Evolutionary conservation across 805 yeast species (phyloP).

Genomic region (Maudiozyma bulderi): DNA sequence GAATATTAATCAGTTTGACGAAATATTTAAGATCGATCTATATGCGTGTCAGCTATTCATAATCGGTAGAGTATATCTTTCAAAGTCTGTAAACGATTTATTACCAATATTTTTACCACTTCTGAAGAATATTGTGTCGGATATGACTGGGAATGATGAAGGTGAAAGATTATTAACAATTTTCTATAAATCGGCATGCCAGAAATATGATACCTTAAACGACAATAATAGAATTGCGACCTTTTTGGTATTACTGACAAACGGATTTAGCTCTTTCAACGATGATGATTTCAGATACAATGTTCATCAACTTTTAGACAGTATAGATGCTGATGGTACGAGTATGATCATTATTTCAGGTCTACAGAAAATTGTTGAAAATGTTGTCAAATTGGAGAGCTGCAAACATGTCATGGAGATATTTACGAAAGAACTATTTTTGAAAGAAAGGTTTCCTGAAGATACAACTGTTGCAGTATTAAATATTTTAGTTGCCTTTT

Average conservation of each 20-base stretch:
- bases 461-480: not conserved
- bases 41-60: conserved; percentile 60
- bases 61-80: conserved; percentile 46
- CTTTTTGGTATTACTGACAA: conserved; percentile 33
- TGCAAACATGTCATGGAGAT: not conserved
- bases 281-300: conserved; percentile 32
- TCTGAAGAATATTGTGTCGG: conserved; percentile 37
- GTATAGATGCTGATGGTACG: not conserved
- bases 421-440: not conserved
- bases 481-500: not conserved
- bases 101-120: conserved; percentile 45
- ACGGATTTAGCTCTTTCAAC: conserved; percentile 26
- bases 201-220: conserved; percentile 11
- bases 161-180: conserved; percentile 23
- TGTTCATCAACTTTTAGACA: conserved; percentile 26
- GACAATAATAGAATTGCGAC: conserved; percentile 35
- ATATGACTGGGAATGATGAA: conserved; percentile 22
- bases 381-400: not conserved
- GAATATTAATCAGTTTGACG: conserved; percentile 59
- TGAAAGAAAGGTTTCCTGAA: not conserved
- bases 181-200: conserved; percentile 33
- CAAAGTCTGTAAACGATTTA: conserved; percentile 32
- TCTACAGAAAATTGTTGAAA: not conserved
- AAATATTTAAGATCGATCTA: conserved; percentile 58
- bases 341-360: not conserved